phyloP scores from a whole-genome alignment of 192 early-diverging fungal genomes.

The Coemansia asiatica region DNA sequence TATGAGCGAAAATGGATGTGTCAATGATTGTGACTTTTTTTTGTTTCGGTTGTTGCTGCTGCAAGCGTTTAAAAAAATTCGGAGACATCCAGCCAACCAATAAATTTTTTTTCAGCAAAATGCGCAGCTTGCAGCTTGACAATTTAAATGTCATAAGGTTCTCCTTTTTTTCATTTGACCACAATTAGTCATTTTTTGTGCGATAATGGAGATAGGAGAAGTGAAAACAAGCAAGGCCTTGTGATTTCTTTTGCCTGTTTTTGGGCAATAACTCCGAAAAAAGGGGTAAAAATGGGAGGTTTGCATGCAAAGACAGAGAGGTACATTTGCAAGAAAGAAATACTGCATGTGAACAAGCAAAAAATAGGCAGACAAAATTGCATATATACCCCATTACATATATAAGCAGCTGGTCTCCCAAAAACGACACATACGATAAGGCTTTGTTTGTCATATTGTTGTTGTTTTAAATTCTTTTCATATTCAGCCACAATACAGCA shows the following conservation, averaged over 20 bases:
- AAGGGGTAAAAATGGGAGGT: not conserved
- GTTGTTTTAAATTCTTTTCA: not conserved
- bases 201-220: not conserved
- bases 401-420: not conserved
- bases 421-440: not conserved
- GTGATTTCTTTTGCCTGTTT: not conserved
- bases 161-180: not conserved
- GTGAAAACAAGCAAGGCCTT: not conserved
- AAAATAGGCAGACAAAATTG: not conserved
- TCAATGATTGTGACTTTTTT: too few relatives aligned
- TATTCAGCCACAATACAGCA: not conserved
- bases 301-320: not conserved
- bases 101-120: not conserved
- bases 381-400: not conserved
- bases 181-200: not conserved
- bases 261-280: not conserved
- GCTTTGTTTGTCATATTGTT: not conserved
- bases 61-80: not conserved
- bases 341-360: not conserved
- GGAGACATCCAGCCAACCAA: not conserved
- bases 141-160: not conserved
- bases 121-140: not conserved
- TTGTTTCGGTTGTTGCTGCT: too few relatives aligned
- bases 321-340: too few relatives aligned
- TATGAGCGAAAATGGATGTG: too few relatives aligned